phyloP scores from a whole-genome alignment of 805 yeast genomes.

The Hanseniaspora clermontiae region DNA sequence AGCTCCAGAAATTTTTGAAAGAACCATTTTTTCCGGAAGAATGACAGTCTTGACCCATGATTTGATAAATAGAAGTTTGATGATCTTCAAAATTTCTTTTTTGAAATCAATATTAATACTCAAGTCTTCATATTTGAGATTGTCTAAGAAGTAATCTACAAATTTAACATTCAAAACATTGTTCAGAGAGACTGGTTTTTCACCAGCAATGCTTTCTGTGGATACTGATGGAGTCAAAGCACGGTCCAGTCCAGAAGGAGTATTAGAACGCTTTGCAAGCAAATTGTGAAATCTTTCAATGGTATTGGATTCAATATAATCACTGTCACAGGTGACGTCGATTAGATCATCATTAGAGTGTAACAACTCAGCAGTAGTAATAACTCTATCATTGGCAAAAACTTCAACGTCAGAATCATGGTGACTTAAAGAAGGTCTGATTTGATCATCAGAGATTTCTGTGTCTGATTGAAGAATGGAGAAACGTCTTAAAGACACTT shows the following conservation, averaged over 20 bases:
- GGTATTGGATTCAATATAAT: neutral
- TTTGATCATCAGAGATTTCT: conserved; percentile 27
- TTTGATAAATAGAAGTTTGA: conserved; percentile 52
- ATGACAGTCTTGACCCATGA: conserved; percentile 51
- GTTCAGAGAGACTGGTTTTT: neutral
- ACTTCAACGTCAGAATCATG: conserved; percentile 24
- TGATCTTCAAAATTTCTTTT: conserved; percentile 57
- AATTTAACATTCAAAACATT: conserved; percentile 31
- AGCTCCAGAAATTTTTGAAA: conserved; percentile 77
- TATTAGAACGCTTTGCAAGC: neutral
- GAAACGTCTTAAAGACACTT: conserved; percentile 6
- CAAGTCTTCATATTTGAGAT: conserved; percentile 68
- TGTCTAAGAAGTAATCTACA: conserved; percentile 53
- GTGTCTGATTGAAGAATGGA: conserved; percentile 25
- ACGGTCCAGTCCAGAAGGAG: neutral
- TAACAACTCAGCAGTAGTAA: conserved; percentile 13
- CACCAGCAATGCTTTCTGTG: neutral
- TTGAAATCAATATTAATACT: conserved; percentile 34
- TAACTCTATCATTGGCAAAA: conserved; percentile 18
- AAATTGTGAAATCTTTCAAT: neutral
- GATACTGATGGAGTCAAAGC: neutral
- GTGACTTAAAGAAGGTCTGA: conserved; percentile 26
- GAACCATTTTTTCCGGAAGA: conserved; percentile 34
- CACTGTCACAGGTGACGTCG: neutral
- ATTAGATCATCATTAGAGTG: neutral